Evolutionary conservation across 768 basidiomycete species (phyloP), one percentile per base, ranked within the genome.

Genomic region (Pisolithus marmoratus): DNA sequence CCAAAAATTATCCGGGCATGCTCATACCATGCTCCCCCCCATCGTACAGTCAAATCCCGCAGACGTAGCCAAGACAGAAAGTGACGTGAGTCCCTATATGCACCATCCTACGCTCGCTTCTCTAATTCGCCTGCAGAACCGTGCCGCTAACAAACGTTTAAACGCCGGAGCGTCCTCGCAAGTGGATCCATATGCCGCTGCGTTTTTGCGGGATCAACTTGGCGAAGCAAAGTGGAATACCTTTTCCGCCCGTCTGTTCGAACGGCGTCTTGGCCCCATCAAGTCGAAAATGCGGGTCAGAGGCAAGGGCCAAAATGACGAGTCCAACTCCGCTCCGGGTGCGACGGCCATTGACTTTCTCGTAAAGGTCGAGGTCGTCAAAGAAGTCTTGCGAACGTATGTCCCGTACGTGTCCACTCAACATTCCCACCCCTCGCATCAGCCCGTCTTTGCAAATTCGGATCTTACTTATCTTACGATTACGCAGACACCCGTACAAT

Each of bases 351-450:
- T 79, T 45, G 77, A 78, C 52, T 79, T 77, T 59, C 74, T 77
- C 50, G 72, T 77, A 65, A 77, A 77, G 63, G 77, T 78, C 41
- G 76, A 77, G 58, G 70, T 78, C 19, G 77, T 77, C 58, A 77
- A 77, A 52, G 73, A 77, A 60, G 72, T 76, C 23, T 57, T 77
- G 43, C 66, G 76, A 54, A 74, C 66, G 8, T 79, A 68, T 55
- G 77, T 79, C 47, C 76, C 76, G 77, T 76, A 63, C 57, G 77
- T 75, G 24, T 37, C 40, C 46, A 46, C 12, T 17, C 37, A 31
- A 11, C 19, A 19, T 48, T 53, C 34, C 51, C 45, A 52, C 24
- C 38, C 31, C 46, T 46, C 27, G 36, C 47, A 40, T 53, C 53
- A 17, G 41, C 49, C 41, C 49, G 47, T 44, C 45, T 45, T 34